Percentiles rank a stretch among this genome's conserved stretches.
phyloP scores from a whole-genome alignment of 495 filamentous ascomycete species.

The Aspergillus sparsus region DNA sequence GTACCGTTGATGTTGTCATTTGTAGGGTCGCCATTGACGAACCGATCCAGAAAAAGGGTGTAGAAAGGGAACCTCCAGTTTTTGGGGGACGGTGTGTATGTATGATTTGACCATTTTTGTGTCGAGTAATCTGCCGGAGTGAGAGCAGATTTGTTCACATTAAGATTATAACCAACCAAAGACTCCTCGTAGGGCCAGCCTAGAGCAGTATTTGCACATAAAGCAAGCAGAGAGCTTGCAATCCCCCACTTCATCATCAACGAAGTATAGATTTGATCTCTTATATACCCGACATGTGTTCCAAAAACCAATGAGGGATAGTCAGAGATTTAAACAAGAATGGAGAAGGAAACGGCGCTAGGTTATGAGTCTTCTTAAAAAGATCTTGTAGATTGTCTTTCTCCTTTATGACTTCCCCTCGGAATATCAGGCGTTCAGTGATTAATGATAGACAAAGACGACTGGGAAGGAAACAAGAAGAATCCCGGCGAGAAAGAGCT shows the following conservation, averaged over 20 bases:
- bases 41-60: slow-evolving; percentile 68
- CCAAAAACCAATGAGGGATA: slow-evolving; percentile 12
- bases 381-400: slow-evolving; percentile 3
- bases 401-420: slow-evolving; percentile 15
- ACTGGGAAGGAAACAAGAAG: slow-evolving; percentile 13
- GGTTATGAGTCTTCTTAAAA: slow-evolving; percentile 6
- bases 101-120: slow-evolving; percentile 54
- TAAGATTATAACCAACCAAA: slow-evolving; percentile 60
- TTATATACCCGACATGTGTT: slow-evolving; percentile 30
- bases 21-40: slow-evolving; percentile 68
- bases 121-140: slow-evolving; percentile 64
- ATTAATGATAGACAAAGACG: slow-evolving; percentile 5
- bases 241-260: slow-evolving; percentile 40
- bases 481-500: slow-evolving; percentile 15
- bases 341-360: slow-evolving; percentile 9
- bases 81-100: slow-evolving; percentile 57
- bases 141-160: slow-evolving; percentile 59
- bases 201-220: slow-evolving; percentile 30
- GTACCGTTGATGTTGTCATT: slow-evolving; percentile 75
- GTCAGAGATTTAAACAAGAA: slow-evolving; percentile 6
- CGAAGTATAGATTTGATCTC: slow-evolving; percentile 15
- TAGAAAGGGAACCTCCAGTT: slow-evolving; percentile 77
- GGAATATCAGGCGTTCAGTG: slow-evolving; percentile 2
- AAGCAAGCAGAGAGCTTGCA: slow-evolving; percentile 29
- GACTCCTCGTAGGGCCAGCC: slow-evolving; percentile 58